These are phyloP conservation scores for Aspergillus neotritici DNA, from an alignment of 2,329 filamentous ascomycete species.

Conservation along the genomic window DNA sequence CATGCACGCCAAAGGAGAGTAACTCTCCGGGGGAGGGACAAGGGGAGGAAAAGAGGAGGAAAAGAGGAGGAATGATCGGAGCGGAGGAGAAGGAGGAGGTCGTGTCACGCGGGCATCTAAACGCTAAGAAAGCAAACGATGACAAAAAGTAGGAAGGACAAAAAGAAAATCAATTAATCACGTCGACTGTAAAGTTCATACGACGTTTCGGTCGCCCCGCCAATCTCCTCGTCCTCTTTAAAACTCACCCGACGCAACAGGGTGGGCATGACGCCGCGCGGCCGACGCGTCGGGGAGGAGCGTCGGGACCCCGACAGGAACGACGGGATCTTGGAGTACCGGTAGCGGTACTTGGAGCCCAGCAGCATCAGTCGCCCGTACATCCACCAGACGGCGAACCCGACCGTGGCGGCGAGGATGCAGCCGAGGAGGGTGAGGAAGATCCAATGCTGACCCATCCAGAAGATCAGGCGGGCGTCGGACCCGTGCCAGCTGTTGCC, in stretches of 20 bases:
- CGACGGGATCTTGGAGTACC: slow-evolving; percentile 30
- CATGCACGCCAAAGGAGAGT: slow-evolving; percentile 14
- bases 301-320: slow-evolving; percentile 23
- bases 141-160: slow-evolving; percentile 5
- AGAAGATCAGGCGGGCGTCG: slow-evolving; percentile 61
- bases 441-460: slow-evolving; percentile 55
- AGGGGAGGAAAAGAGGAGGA: slow-evolving; percentile 6
- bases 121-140: slow-evolving; percentile 5
- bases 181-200: slow-evolving; percentile 35
- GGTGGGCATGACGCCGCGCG: slow-evolving; percentile 30
- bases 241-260: slow-evolving; percentile 35
- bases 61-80: slow-evolving; percentile 16
- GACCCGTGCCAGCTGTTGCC: slow-evolving; percentile 62
- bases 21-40: slow-evolving; percentile 1
- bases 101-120: slow-evolving; percentile 17
- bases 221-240: slow-evolving; percentile 38
- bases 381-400: slow-evolving; percentile 46
- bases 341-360: slow-evolving; percentile 36
- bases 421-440: slow-evolving; percentile 51
- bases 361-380: slow-evolving; percentile 45
- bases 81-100: slow-evolving; percentile 21
- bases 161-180: slow-evolving; percentile 20
- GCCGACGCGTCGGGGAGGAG: slow-evolving; percentile 31
- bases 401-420: slow-evolving; percentile 43
- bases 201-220: slow-evolving; percentile 29